These are phyloP conservation scores for Diutina scorzettiae DNA, from an alignment of 1,139 yeast genomes.

Conservation along the genomic window DNA sequence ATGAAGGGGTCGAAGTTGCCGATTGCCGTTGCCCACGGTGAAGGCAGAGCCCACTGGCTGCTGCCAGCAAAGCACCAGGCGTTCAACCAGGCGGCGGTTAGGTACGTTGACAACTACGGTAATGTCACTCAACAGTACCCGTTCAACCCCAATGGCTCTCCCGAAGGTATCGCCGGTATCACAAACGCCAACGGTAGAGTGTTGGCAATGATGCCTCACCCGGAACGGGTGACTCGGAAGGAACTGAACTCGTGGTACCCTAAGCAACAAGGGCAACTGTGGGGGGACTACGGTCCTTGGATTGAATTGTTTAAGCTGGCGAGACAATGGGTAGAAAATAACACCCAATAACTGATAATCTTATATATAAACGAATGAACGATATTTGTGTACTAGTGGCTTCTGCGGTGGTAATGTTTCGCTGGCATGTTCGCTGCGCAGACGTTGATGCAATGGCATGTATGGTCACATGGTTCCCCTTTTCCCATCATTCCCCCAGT, in stretches of 20 bases:
- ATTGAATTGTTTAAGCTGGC: constrained; percentile 86
- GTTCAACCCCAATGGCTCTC: constrained; percentile 93
- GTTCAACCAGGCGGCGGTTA: constrained; percentile 28
- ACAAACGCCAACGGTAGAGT: constrained; percentile 88
- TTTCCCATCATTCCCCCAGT: too few relatives aligned
- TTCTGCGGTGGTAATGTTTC: too few relatives aligned
- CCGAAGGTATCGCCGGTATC: constrained; percentile 88
- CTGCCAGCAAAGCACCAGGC: constrained; percentile 28
- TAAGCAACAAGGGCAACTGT: constrained; percentile 42
- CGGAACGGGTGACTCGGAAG: constrained; percentile 85
- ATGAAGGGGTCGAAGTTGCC: constrained; percentile 92
- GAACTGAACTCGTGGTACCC: constrained; percentile 94
- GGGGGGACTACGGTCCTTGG: constrained; percentile 91
- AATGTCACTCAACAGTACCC: constrained; percentile 74
- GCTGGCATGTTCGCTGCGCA: too few relatives aligned
- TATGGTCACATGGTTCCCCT: too few relatives aligned
- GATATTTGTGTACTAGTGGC: too few relatives aligned
- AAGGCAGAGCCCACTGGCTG: constrained; percentile 77
- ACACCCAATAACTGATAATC: too few relatives aligned
- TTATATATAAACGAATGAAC: too few relatives aligned
- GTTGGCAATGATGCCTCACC: constrained; percentile 98
- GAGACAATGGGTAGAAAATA: constrained; percentile 70
- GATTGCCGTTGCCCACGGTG: constrained; percentile 98
- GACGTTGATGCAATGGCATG: too few relatives aligned
- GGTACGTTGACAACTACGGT: constrained; percentile 88